These are phyloP conservation scores for Rhododendron simsii DNA, from an alignment of 148 eudicot species.

Conservation along the genomic window DNA sequence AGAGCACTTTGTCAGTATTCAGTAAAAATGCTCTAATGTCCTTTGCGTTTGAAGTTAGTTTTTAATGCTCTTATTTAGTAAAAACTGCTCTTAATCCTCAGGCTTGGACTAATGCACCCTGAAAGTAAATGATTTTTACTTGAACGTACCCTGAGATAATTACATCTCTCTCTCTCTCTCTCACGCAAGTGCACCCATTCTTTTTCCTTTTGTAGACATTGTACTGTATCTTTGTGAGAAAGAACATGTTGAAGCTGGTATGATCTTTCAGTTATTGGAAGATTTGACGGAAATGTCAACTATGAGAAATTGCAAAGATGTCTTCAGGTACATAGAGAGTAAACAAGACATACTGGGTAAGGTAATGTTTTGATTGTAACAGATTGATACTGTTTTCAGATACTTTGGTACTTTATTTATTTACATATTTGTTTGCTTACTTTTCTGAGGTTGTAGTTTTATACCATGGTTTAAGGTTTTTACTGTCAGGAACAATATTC, in stretches of 20 bases:
- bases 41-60: background rate
- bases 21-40: background rate
- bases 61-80: background rate
- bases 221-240: slow-evolving; percentile 96
- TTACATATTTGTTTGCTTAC: background rate
- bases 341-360: slow-evolving; percentile 96
- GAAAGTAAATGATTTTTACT: background rate
- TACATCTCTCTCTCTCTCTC: background rate
- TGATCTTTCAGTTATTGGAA: slow-evolving; percentile 96
- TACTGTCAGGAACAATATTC: background rate
- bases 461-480: background rate
- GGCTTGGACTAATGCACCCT: background rate
- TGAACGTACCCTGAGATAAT: background rate
- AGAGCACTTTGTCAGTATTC: background rate
- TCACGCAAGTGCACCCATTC: background rate
- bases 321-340: slow-evolving; percentile 94
- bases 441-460: background rate
- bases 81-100: background rate
- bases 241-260: slow-evolving; percentile 97
- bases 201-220: slow-evolving; percentile 49
- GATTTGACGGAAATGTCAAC: slow-evolving; percentile 99
- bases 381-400: background rate
- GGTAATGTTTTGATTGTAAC: slow-evolving; percentile 29
- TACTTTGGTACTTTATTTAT: background rate
- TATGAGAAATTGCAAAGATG: slow-evolving; percentile 92